A percentile compares a stretch with the other conserved stretches of the same genome.
Evolutionary conservation across 176 grass and related monocot genomes (phyloP).

Genomic region (Triticum urartu): DNA sequence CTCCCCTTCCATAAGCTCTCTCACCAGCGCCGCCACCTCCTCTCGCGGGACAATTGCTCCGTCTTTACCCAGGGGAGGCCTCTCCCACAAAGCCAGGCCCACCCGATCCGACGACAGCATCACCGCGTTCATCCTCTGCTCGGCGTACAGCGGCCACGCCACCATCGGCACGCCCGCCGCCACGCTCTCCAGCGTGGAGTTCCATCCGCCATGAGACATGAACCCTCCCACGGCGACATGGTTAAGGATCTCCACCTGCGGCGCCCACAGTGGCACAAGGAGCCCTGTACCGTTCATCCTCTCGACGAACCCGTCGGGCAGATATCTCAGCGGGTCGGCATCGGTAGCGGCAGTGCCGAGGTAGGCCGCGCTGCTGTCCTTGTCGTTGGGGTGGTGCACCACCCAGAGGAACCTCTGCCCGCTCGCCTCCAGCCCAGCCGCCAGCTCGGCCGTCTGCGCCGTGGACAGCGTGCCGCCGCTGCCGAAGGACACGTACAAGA

Average conservation of each 20-base stretch:
- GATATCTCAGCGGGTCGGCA: slow-evolving; percentile 16
- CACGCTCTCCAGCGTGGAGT: slow-evolving; percentile 53
- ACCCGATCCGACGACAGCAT: slow-evolving; percentile 34
- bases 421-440: too few relatives aligned
- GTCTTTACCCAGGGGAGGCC: not conserved
- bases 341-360: too few relatives aligned
- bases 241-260: slow-evolving; percentile 46
- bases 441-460: too few relatives aligned
- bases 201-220: slow-evolving; percentile 58
- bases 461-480: too few relatives aligned
- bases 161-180: slow-evolving; percentile 48
- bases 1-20: slow-evolving; percentile 46
- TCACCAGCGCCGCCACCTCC: slow-evolving; percentile 33
- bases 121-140: slow-evolving; percentile 56
- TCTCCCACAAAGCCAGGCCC: slow-evolving; percentile 15
- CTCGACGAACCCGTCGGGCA: slow-evolving; percentile 29
- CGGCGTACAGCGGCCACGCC: slow-evolving; percentile 53
- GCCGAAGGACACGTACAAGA: too few relatives aligned
- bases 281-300: slow-evolving; percentile 27
- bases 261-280: slow-evolving; percentile 42
- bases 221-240: slow-evolving; percentile 45
- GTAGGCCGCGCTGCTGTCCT: too few relatives aligned
- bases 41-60: slow-evolving; percentile 16
- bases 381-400: too few relatives aligned
- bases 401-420: too few relatives aligned